Evolutionary conservation across 1,139 yeast genomes (phyloP), one percentile per base, ranked within the genome.

Genomic region (Pichia sp.): DNA sequence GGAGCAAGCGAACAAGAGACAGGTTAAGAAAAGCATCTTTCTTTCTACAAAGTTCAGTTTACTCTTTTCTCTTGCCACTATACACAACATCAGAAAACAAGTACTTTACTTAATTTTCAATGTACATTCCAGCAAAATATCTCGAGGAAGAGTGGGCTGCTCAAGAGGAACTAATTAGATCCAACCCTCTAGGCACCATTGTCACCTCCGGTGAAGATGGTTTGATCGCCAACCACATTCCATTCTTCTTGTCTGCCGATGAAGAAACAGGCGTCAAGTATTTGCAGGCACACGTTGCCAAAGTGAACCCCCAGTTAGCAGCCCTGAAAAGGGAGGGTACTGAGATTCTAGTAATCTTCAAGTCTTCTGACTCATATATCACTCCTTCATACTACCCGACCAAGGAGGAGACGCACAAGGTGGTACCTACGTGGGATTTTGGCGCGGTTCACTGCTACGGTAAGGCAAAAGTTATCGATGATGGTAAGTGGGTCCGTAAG

Each of bases 371-470:
- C 62, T 73, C 81, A 1, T 85, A 85, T 64, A 77, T 84, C 41
- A 71, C 85, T 7, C 89, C 90, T 2, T 70, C 76, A 15, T 84
- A 84, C 75, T 84, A 85, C 63, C 78, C 81, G 1, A 74, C 76
- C 2, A 84, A 84, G 68, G 71, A 75, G 59, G 76, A 75, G 51
- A 80, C 85, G 31, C 86, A 82, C 58, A 84, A 82, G 62, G 78
- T 75, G 44, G 90, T 84, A 8, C 89, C 90, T 13, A 85, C 90
- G 0, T 85, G 90, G 90, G 85, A 81, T 67, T 85, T 80, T 70
- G 83, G 81, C 1, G 70, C 81, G 4, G 84, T 80, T 41, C 89
- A 85, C 63, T 74, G 80, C 45, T 72, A 79, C 54, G 90, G 90
- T 3, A 75, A 67, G 45, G 76, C 86, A 10, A 71, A 59, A 19